Base-by-base conservation (phyloP, 768 basidiomycete species). In the Chalciporus chontae region DNA sequence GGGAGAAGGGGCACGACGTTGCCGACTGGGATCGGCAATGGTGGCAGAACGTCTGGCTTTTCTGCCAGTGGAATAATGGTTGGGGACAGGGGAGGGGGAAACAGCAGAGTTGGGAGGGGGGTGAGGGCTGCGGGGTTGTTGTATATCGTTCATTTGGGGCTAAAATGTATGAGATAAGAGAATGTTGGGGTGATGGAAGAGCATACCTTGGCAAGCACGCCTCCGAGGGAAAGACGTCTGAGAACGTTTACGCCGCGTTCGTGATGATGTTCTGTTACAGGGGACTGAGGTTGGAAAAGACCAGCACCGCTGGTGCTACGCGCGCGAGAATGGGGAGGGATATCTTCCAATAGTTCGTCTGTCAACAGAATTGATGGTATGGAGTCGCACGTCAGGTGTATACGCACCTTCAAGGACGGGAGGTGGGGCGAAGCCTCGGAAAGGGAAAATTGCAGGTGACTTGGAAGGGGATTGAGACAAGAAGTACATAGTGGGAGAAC, bases 401-500 rank as follows among this genome's bases (percentile, higher is more conserved):
- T 4, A 67, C 59, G 34, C 38, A 87, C 87, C 85, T 75, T 88
- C 85, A 50, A 78, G 73, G 14, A 85, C 75, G 18, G 81, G 77
- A 7, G 77, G 62, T 8, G 78, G 71, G 1, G 79, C 73, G 55
- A 72, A 71, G 3, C 66, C 64, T 4, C 79, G 78, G 72, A 84
- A 84, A 18, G 85, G 84, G 61, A 84, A 83, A 8, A 81, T 79
- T 4, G 73, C 65, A 13, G 71, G 68, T 0, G 73, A 58, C 58
- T 80, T 83, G 13, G 81, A 40, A 9, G 85, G 81, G 3, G 83
- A 79, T 55, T 84, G 81, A 43, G 65, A 66, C 37, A 88, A 64
- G 67, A 86, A 84, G 64, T 85, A 83, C 43, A 90, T 68, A 47
- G 89, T 84, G 40, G 88, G 88, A 4, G 87, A 87, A 5, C 74